A percentile compares a stretch with the other conserved stretches of the same genome.
Conservation (phyloP, 371 early-diverging fungal species). For the Dichotomocladium elegans region DNA sequence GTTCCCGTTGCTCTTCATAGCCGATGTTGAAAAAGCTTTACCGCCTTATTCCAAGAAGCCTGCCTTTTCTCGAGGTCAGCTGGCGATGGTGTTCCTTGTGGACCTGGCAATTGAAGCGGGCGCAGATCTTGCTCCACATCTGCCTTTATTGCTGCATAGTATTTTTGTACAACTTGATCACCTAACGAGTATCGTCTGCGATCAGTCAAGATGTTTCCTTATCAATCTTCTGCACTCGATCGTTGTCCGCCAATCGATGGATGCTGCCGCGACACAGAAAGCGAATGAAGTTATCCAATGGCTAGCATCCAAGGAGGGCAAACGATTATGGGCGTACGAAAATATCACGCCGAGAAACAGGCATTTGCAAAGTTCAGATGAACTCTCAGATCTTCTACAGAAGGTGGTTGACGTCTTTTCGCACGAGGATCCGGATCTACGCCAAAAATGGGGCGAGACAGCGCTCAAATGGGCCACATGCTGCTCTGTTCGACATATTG, state of each 20-base stretch:
- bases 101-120: constrained; percentile 80
- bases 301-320: constrained; percentile 69
- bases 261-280: constrained; percentile 50
- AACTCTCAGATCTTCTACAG: constrained; percentile 36
- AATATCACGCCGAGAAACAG: constrained; percentile 65
- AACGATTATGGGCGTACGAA: constrained; percentile 78
- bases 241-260: constrained; percentile 56
- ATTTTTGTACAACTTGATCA: constrained; percentile 82
- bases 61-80: constrained; percentile 73
- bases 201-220: constrained; percentile 76
- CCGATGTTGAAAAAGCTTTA: constrained; percentile 67
- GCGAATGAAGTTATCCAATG: constrained; percentile 61
- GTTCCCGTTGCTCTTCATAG: constrained; percentile 49
- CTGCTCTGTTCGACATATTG: constrained; percentile 88
- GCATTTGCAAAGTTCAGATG: constrained; percentile 38
- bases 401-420: constrained; percentile 54
- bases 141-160: constrained; percentile 73
- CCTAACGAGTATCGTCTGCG: constrained; percentile 71
- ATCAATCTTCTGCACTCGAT: constrained; percentile 79
- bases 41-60: constrained; percentile 66
- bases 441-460: constrained; percentile 82
- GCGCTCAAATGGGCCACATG: constrained; percentile 90
- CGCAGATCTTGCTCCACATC: constrained; percentile 59
- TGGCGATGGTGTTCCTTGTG: constrained; percentile 75
- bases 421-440: constrained; percentile 62